Percentiles rank a stretch among this genome's conserved stretches.
phyloP scores from a whole-genome alignment of 1,139 yeast genomes.

The Barnettozyma hawaiiensis region DNA sequence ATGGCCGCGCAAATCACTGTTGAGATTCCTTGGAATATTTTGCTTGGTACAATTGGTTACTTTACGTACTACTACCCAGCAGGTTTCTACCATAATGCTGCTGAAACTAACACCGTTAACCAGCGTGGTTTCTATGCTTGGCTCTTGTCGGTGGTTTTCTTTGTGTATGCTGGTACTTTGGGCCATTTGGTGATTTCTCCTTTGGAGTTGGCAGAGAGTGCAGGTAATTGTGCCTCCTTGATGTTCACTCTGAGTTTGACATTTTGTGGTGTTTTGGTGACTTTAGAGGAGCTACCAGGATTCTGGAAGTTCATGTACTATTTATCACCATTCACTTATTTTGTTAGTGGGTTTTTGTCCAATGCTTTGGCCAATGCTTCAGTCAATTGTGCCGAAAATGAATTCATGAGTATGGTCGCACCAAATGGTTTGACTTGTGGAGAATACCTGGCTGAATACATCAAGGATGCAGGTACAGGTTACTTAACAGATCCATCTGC shows the following conservation, averaged over 20 bases:
- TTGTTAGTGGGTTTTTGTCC: conserved; percentile 46
- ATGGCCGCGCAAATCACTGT: conserved; percentile 52
- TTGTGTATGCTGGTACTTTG: conserved; percentile 54
- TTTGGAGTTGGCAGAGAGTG: conserved; percentile 62
- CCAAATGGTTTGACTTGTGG: conserved; percentile 50
- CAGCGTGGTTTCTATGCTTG: conserved; percentile 69
- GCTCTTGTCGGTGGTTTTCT: conserved; percentile 51
- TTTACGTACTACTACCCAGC: conserved; percentile 81
- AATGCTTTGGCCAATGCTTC: conserved; percentile 47
- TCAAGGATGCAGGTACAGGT: conserved; percentile 47
- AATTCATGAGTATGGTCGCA: conserved; percentile 43
- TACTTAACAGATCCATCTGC: conserved; percentile 41
- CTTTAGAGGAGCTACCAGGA: conserved; percentile 51
- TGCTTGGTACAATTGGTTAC: conserved; percentile 60
- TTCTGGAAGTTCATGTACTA: conserved; percentile 63
- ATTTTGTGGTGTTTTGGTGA: conserved; percentile 80
- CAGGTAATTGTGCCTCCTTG: conserved; percentile 62
- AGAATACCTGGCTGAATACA: conserved; percentile 43
- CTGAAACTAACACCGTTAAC: conserved; percentile 43
- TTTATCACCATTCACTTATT: conserved; percentile 59
- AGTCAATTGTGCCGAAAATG: conserved; percentile 44
- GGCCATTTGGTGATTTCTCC: conserved; percentile 64
- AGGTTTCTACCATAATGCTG: conserved; percentile 58
- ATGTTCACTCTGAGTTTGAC: conserved; percentile 62
- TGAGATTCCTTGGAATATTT: conserved; percentile 71